Evolutionary conservation across 495 filamentous ascomycete genomes (phyloP), one percentile per base, ranked within the genome.

Genomic region (Saxophila tyrrhenica): DNA sequence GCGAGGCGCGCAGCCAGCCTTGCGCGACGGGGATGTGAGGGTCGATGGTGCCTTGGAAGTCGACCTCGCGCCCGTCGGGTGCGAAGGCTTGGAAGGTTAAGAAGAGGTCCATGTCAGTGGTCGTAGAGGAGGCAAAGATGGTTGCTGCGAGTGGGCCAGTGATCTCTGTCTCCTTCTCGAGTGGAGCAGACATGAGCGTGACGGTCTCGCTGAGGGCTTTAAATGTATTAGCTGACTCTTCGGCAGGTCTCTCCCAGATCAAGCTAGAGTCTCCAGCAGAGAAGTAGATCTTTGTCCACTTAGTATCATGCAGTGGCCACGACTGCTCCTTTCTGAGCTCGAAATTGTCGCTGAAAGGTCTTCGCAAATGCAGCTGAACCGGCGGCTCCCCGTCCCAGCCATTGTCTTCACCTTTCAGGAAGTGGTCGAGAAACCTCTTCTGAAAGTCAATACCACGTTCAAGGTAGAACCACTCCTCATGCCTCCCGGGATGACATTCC

Each of bases 381-480:
- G 78, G 25, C 81, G 73, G 0, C 83, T 68, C 0, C 75, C 66
- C 25, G 84, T 39, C 84, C 1, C 81, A 81, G 0, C 59, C 67
- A 0, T 63, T 68, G 57, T 84, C 82, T 0, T 82, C 69, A 3
- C 73, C 78, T 58, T 81, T 83, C 23, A 86, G 72, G 60, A 84
- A 84, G 0, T 81, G 81, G 55, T 81, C 75, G 2, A 84, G 67
- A 57, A 86, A 84, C 50, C 74, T 77, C 35, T 70, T 71, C 59
- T 86, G 81, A 0, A 84, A 25, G 52, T 80, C 75, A 1, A 80
- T 80, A 50, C 81, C 76, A 53, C 81, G 83, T 65, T 84, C 84
- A 65, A 84, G 84, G 0, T 81, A 81, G 5, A 84, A 69, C 57
- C 84, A 81, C 56, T 86, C 81, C 0, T 81, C 73, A 15, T 81